Base-by-base conservation (phyloP, 345 rosid species). In the Corymbia maculata region DNA sequence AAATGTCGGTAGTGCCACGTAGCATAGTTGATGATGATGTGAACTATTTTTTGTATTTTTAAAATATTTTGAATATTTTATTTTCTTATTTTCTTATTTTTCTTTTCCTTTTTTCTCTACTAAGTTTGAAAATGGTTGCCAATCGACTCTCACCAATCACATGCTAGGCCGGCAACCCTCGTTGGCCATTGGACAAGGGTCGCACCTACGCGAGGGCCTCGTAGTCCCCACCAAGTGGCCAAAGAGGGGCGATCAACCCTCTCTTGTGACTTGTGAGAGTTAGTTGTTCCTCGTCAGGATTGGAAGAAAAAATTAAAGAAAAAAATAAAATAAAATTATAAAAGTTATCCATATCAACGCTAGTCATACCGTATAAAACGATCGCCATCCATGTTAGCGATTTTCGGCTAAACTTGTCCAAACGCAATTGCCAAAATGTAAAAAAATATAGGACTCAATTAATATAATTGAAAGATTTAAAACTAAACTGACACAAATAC, bases 131-230 rank as follows among this genome's bases (percentile, higher is more conserved):
- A 8, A 61, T 32, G 15, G 32, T 28, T 28, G 2, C 28, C 2
- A 4, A 0, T 5, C 2, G 9, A 55, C 6, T 12, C 1, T 55
- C 28, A 21, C 3, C 1, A 9, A 2, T 0, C 32, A 12, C 4
- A 12, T 28, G 32, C 0, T 1, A 12, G 32, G 4, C 30, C 8
- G 2, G 7, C 32, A 61, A 61, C 68, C 32, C 32, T 59, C 4
- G 0, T 0, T 0, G 0, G 2, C 0, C 68, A 61, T 32, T 2
- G 26, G 68, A 30, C 7, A 0, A 59, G 32, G 30, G 7, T 26
- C 15, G 1, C 3, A 0, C 0, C 66, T 55, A 8, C 0, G 2
- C 0, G 12, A 55, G 61, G 5, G 28, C 61, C 61, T 22, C 21
- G 61, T 21, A 6, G 28, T 21, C 32, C 15, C 26, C 0, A 0